Conservation (phyloP, 345 rosid genomes). For the Eucalyptus marginata region DNA sequence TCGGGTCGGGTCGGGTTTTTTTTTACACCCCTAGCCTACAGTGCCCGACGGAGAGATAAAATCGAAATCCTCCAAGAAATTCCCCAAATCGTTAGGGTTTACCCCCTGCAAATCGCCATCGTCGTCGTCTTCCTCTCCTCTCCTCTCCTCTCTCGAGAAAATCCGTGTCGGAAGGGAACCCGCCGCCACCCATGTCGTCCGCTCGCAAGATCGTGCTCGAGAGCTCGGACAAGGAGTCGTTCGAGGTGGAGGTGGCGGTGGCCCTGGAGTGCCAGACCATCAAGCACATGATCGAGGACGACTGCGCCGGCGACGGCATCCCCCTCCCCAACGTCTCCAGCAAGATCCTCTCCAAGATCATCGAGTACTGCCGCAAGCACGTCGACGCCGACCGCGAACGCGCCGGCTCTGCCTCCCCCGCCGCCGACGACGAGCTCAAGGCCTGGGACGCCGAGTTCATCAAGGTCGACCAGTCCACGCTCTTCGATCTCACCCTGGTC, state of each 20-base stretch:
- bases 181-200: not conserved
- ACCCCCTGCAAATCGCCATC: not conserved
- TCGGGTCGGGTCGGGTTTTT: too few species aligned
- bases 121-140: too few species aligned
- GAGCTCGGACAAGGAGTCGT: constrained; percentile 54
- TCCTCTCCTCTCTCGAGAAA: too few species aligned
- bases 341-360: constrained; percentile 46
- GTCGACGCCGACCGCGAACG: constrained; percentile 26
- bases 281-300: constrained; percentile 60
- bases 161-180: too few species aligned
- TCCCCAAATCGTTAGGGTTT: not conserved
- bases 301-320: constrained; percentile 41
- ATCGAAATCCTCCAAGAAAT: too few species aligned
- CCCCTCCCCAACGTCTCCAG: constrained; percentile 71
- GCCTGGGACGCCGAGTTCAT: constrained; percentile 48
- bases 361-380: constrained; percentile 73
- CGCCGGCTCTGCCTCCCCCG: not conserved
- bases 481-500: constrained; percentile 61
- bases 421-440: constrained; percentile 24
- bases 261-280: constrained; percentile 58
- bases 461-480: constrained; percentile 47
- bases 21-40: too few species aligned
- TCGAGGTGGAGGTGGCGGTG: constrained; percentile 51
- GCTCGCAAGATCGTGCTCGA: constrained; percentile 24
- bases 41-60: too few species aligned